Evolutionary conservation across 352 stramenopile species (phyloP), one percentile per base, ranked within the genome.

Genomic region (Phytophthora sojae): DNA sequence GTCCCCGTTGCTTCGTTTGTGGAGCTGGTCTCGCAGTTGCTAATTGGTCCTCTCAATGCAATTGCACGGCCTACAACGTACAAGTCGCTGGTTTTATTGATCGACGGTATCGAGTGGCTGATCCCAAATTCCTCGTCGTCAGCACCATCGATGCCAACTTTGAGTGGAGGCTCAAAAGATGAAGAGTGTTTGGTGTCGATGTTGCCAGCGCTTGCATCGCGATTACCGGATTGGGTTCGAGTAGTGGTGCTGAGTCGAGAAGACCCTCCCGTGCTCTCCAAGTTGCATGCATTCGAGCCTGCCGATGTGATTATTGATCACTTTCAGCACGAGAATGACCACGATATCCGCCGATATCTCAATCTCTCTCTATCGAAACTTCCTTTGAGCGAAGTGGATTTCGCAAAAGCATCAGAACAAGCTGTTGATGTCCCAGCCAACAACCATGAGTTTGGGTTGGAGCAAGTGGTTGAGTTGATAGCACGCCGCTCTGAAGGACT

Each of bases 1-100:
- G 85, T 94, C 3, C 83, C 85, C 0, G 82, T 94, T n/a, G 91
- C 86, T 26, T 88, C 77, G 7, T 88, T 94, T 30, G 69, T 73
- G 6, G 75, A 77, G 35, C 62, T 94, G 14, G 63, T 93, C 11
- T 67, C 76, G 0, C 76, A 86, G 6, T 42, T 94, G 39, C 68
- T 94, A 15, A 70, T 94, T 7, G 77, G 77, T 4, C 86, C 86
- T n/a, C 61, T 94, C 52, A 91, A 85, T 49, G 76, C 85, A 11
- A 94, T 94, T 62, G 82, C 85, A 0, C 61, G 80, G 4, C 81
- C 74, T 21, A 65, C 80, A n/a, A 75, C 72, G 11, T 71, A 76
- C n/a, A 91, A 84, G 50, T 80, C 81, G 0, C 51, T 92, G 23
- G 80, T 94, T 29, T 55, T 94, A 14, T 62, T 94, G 45, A 75